phyloP scores from a whole-genome alignment of 208 protist genomes.

The Leishmania major region DNA sequence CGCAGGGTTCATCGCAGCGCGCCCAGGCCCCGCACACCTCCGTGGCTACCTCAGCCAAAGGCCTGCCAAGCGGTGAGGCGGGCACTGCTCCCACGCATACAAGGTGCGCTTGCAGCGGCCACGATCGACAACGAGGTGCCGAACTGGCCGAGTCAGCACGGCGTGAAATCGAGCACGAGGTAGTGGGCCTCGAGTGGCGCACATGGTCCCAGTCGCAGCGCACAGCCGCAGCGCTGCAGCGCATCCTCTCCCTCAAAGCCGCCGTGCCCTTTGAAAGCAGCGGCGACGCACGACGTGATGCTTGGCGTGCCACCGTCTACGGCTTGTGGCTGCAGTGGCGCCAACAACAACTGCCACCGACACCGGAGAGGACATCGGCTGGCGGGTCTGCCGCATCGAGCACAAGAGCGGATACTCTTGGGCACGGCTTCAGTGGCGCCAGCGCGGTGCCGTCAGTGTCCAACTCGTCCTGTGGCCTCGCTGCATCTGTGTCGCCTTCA shows the following conservation, averaged over 20 bases:
- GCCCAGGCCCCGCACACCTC: background rate
- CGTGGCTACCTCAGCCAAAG: background rate
- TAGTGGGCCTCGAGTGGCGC: conserved; percentile 74
- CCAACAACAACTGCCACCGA: conserved; percentile 1
- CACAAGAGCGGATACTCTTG: background rate
- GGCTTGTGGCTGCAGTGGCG: conserved; percentile 51
- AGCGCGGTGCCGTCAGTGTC: background rate
- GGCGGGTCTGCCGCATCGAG: background rate
- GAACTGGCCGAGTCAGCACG: conserved; percentile 15
- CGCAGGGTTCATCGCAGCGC: background rate
- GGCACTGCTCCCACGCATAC: background rate
- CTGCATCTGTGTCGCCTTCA: background rate
- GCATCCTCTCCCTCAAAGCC: conserved; percentile 67
- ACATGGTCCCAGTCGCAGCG: conserved; percentile 69
- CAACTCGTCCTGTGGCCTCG: background rate
- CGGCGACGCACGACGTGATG: conserved; percentile 14
- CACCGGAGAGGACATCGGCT: background rate
- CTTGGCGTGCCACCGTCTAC: conserved; percentile 34
- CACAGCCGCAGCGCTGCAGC: conserved; percentile 66
- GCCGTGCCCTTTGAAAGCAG: conserved; percentile 62
- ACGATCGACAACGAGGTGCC: background rate
- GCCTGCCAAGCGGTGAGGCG: background rate
- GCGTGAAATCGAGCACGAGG: conserved; percentile 50
- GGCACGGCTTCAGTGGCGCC: background rate
- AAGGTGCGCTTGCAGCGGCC: background rate